Conservation (phyloP, 2,329 filamentous ascomycete species). For the Pseudocercospora fijiensis region DNA sequence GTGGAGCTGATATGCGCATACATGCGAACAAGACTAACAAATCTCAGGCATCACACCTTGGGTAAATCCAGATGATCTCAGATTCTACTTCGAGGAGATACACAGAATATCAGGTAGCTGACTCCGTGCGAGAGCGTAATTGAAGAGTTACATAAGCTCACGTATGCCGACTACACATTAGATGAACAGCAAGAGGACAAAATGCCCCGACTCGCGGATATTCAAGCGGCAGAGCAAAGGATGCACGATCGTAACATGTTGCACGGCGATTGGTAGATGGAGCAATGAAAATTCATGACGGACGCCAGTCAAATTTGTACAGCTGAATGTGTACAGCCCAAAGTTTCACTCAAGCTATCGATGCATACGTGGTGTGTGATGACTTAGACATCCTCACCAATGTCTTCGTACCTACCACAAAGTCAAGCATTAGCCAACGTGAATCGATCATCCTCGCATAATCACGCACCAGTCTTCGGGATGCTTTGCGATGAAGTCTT, state of each 20-base stretch:
- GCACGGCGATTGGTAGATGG: slow-evolving; percentile 37
- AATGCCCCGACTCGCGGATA: slow-evolving; percentile 26
- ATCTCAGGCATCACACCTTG: slow-evolving; percentile 81
- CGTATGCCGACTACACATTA: slow-evolving; percentile 35
- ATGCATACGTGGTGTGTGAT: not conserved
- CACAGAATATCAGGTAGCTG: slow-evolving; percentile 54
- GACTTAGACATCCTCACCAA: slow-evolving; percentile 38
- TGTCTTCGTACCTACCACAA: slow-evolving; percentile 41
- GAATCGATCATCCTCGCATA: slow-evolving; percentile 19
- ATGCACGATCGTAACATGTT: slow-evolving; percentile 41
- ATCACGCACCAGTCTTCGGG: slow-evolving; percentile 61
- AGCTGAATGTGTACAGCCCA: slow-evolving; percentile 6
- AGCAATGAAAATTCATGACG: not conserved
- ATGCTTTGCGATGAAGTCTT: slow-evolving; percentile 68
- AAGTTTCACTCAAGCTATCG: not conserved
- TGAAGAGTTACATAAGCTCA: slow-evolving; percentile 18
- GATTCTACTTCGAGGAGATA: slow-evolving; percentile 91
- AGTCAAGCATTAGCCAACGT: slow-evolving; percentile 23
- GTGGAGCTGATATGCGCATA: slow-evolving; percentile 34
- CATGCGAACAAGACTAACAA: slow-evolving; percentile 20
- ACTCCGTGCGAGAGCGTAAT: slow-evolving; percentile 25
- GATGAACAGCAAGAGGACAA: slow-evolving; percentile 29
- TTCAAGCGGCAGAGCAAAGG: slow-evolving; percentile 33
- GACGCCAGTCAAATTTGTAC: slow-evolving; percentile 10
- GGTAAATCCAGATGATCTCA: slow-evolving; percentile 89